Conservation (phyloP, 495 filamentous ascomycete species). For the Rhypophila decipiens region DNA sequence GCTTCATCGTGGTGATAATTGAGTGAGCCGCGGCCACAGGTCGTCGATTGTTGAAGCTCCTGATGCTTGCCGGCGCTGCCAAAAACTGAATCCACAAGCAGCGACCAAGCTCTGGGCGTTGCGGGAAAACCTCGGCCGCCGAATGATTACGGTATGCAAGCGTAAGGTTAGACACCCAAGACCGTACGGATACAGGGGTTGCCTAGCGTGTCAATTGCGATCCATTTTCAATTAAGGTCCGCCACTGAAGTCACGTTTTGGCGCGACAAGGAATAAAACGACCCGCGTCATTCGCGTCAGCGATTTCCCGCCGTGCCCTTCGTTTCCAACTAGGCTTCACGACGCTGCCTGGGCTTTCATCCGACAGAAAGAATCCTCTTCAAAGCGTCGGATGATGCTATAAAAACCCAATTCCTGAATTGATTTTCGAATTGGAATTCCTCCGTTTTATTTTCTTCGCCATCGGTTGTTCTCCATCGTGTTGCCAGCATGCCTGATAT, state of each 20-base stretch:
- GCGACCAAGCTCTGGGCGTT: background rate
- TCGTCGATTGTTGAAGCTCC: background rate
- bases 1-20: constrained; percentile 29
- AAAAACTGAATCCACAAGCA: constrained; percentile 1
- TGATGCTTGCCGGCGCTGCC: background rate
- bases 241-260: constrained; percentile 5
- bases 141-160: too few relatives aligned
- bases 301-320: background rate
- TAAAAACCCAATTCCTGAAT: background rate
- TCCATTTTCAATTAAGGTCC: background rate
- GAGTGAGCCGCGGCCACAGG: background rate
- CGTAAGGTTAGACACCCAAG: too few relatives aligned
- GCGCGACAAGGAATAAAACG: constrained; percentile 3
- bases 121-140: constrained; percentile 4
- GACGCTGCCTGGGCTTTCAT: constrained; percentile 1
- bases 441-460: background rate
- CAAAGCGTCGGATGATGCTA: background rate
- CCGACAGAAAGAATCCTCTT: background rate
- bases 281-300: constrained; percentile 5
- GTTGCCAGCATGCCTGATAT: constrained; percentile 66
- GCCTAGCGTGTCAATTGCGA: background rate
- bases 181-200: background rate
- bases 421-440: background rate
- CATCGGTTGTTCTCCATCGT: background rate
- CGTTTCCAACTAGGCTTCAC: background rate